Base-by-base conservation (phyloP, 257 asterid genomes). In the Oldenlandia corymbosa region DNA sequence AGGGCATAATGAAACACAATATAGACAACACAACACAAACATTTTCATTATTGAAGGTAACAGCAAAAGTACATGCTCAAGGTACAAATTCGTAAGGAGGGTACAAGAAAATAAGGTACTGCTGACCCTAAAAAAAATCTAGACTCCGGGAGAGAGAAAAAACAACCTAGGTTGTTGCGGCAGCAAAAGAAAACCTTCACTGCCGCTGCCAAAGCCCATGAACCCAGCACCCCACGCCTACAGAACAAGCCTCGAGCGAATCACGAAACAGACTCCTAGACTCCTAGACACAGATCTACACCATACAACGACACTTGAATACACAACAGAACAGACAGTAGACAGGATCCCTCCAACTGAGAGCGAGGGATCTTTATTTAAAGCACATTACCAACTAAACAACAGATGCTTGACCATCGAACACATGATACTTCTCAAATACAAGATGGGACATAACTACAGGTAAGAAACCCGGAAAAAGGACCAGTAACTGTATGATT, bases 41-140 rank as follows among this genome's bases (percentile, higher is more conserved):
- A 24, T 30, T 13, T 23, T 36, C 47, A 46, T 75, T 71, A 68
- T 71, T 71, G 31, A 68, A 34, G 57, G 48, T 56, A 68, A 43
- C 65, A 34, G 4, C 6, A 3, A 34, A 34, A 34, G 4, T 34
- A 34, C 39, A 71, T 31, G 41, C 63, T 62, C 81, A 62, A 30
- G 23, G 73, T 77, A 85, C 74, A 72, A 1, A 73, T 56, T 46
- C 79, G 60, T 34, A 67, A 69, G 49, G 58, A 51, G 58, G 61
- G 69, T 66, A 71, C 68, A 36, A 23, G 68, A 76, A 67, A 74
- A 71, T 63, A 77, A 81, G 86, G 84, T 80, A 41, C 14, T 5
- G 20, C 66, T 24, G 62, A 70, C 77, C 89, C 85, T 64, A 68
- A 83, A 88, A 84, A 78, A 84, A 78, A 60, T 78, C 47, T 62